Evolutionary conservation across 1,284 basidiomycete species (phyloP).

Genomic region (Sanghuangporus sanghuang): DNA sequence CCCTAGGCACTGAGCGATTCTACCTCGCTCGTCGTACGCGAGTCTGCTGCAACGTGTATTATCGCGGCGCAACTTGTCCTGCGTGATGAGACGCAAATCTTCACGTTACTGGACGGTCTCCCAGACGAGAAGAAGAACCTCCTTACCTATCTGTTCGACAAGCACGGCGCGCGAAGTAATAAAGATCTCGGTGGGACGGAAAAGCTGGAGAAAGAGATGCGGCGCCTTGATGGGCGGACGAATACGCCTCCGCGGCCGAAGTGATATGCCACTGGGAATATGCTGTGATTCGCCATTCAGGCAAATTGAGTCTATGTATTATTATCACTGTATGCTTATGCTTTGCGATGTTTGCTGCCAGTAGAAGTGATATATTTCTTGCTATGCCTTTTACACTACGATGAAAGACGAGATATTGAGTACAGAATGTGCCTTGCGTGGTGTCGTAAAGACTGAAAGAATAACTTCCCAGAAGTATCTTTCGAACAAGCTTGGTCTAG

Average conservation of each 20-base stretch:
- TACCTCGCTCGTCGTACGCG: conserved; percentile 68
- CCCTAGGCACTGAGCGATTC: conserved; percentile 65
- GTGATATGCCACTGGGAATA: background rate
- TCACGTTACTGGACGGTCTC: conserved; percentile 70
- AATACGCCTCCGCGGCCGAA: conserved; percentile 48
- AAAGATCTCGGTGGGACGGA: conserved; percentile 41
- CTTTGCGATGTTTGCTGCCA: too few relatives aligned
- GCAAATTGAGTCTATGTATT: conserved; percentile 6
- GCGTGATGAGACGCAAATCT: conserved; percentile 74
- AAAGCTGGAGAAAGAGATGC: conserved; percentile 70
- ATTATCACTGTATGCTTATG: conserved; percentile 1
- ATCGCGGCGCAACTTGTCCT: conserved; percentile 77
- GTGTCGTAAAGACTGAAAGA: too few relatives aligned
- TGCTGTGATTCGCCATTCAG: too few relatives aligned
- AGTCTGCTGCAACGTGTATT: conserved; percentile 74
- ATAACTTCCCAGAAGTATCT: too few relatives aligned
- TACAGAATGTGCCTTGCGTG: too few relatives aligned
- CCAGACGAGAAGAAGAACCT: conserved; percentile 83
- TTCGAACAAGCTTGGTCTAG: too few relatives aligned
- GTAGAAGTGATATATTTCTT: too few relatives aligned
- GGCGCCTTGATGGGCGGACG: conserved; percentile 66
- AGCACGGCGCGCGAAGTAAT: conserved; percentile 61
- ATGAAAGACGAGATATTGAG: too few relatives aligned
- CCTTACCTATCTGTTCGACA: conserved; percentile 80
- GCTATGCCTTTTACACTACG: too few relatives aligned